Percentiles rank a stretch among this genome's conserved stretches.
Conservation (phyloP, 495 filamentous ascomycete species). For the Elasticomyces elasticus region DNA sequence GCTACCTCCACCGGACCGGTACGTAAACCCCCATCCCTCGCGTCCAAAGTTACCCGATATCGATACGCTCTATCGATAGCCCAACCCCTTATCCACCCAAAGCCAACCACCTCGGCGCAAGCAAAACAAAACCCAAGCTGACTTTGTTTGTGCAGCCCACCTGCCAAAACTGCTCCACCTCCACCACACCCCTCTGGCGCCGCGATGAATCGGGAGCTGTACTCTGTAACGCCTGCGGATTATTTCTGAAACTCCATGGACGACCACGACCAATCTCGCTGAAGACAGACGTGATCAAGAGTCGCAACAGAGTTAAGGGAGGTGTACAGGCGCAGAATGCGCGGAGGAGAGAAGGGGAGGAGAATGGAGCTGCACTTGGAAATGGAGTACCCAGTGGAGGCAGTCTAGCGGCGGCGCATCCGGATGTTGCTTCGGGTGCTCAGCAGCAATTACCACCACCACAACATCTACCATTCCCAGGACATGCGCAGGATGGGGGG, state of each 20-base stretch:
- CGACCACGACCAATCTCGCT: constrained; percentile 86
- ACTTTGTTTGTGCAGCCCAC: constrained; percentile 56
- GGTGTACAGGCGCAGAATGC: too few relatives aligned
- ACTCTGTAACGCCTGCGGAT: constrained; percentile 97
- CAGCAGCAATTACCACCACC: not conserved
- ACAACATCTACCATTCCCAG: constrained; percentile 10
- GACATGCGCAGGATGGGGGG: constrained; percentile 32
- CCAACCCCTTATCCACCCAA: not conserved
- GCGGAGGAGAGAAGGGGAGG: constrained; percentile 43
- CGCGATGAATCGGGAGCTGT: constrained; percentile 91
- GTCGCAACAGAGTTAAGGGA: constrained; percentile 94
- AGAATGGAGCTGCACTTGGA: constrained; percentile 55
- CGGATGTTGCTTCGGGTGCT: constrained; percentile 38
- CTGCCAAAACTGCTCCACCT: constrained; percentile 94
- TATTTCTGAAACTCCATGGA: constrained; percentile 94
- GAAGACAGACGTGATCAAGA: constrained; percentile 99
- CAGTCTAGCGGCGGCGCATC: constrained; percentile 47
- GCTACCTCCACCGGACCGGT: constrained; percentile 17
- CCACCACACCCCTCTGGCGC: constrained; percentile 92
- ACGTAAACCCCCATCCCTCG: not conserved
- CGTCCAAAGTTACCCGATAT: too few relatives aligned
- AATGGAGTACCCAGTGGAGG: constrained; percentile 23
- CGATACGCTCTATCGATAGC: constrained; percentile 9
- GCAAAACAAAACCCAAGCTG: not conserved
- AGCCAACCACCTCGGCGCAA: not conserved